phyloP scores from a whole-genome alignment of 208 protist species.

The Tritrichomonas musculus region DNA sequence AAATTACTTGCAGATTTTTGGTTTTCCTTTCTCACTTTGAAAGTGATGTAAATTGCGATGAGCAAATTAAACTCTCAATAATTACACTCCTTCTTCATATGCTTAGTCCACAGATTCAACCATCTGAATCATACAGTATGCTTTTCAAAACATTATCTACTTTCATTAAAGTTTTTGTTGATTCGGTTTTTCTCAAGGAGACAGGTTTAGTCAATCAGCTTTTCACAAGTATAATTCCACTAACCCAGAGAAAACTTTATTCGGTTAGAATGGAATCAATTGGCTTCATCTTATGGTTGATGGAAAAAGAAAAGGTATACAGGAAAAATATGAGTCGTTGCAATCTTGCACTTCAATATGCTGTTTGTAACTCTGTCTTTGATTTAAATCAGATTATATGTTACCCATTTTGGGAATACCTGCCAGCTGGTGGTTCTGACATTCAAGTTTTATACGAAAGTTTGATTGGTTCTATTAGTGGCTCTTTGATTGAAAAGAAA shows the following conservation, averaged over 20 bases:
- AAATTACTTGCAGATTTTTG: background rate
- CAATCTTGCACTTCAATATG: background rate
- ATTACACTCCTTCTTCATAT: background rate
- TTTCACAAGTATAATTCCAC: background rate
- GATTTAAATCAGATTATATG: background rate
- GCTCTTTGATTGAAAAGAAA: background rate
- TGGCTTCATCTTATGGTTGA: background rate
- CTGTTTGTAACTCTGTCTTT: background rate
- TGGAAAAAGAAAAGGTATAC: background rate
- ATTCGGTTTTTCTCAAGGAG: background rate
- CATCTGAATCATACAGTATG: background rate
- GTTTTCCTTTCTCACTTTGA: background rate
- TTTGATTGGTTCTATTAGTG: background rate
- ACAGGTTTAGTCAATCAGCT: background rate
- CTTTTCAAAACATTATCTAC: background rate
- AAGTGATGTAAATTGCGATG: background rate
- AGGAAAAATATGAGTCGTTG: background rate
- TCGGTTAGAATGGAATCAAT: background rate
- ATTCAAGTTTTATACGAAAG: background rate
- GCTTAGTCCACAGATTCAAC: background rate
- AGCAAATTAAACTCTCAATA: background rate
- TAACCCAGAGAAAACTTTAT: background rate
- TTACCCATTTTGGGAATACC: background rate
- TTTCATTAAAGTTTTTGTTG: background rate
- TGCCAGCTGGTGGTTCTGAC: background rate